Evolutionary conservation across 2,329 filamentous ascomycete genomes (phyloP), one percentile per base, ranked within the genome.

Genomic region (Scedosporium apiospermum): DNA sequence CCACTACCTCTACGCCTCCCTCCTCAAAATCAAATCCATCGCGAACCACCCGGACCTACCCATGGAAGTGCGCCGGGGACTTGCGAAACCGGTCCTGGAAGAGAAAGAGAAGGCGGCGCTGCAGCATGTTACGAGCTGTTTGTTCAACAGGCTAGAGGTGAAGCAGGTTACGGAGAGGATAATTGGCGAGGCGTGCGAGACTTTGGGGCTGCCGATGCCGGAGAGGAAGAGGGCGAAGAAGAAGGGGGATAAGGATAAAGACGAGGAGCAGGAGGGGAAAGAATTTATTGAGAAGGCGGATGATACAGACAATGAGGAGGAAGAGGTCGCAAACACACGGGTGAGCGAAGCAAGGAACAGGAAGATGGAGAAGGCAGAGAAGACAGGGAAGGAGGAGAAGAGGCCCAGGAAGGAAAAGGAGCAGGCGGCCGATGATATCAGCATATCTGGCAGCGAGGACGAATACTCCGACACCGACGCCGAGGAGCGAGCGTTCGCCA

Each of bases 111-210:
- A 73, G 61, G 66, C 71, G 0, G 77, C 80, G 2, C 72, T 85
- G 27, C 83, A 86, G 67, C 85, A 85, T 68, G 82, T 86, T 60
- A 85, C 83, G 27, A 86, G 83, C 64, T 78, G 77, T 6, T 72
- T 86, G 2, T 85, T 80, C 69, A 84, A 82, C 64, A 74, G 77
- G 61, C 76, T 76, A 5, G 75, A 78, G 34, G 82, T 85, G 61
- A 79, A 78, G 65, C 75, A 79, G 59, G 76, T 77, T 2, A 71
- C 82, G 9, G 76, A 80, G 27, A 76, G 77, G 67, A 82, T 81
- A 1, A 66, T 84, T 14, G 72, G 74, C 62, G 77, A 73, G 30
- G 76, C 83, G 3, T 85, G 82, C 68, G 70, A 74, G 57, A 72
- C 75, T 3, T 71, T 86, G 16, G 74, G 78, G 2, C 75, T 85